Conservation (phyloP, 768 basidiomycete species). For the Boletus sp. region DNA sequence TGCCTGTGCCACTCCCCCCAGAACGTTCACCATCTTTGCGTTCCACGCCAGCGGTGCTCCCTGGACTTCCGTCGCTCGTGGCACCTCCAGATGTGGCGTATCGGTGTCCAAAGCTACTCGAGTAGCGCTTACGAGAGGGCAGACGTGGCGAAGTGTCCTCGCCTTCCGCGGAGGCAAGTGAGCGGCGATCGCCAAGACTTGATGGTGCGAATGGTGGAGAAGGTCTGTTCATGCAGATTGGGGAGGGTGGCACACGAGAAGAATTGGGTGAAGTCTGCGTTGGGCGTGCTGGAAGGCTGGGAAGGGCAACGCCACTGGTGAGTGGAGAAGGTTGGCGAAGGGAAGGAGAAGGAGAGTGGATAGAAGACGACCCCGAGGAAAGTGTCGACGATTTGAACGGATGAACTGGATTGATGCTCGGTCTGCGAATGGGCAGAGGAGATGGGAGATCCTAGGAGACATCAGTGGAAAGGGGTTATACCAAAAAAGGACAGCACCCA, state of each 20-base stretch:
- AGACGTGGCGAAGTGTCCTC: conserved; percentile 30
- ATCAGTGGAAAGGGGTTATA: conserved; percentile 3
- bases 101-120: conserved; percentile 74
- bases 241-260: conserved; percentile 41
- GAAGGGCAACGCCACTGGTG: conserved; percentile 27
- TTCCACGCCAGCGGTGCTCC: conserved; percentile 12
- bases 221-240: conserved; percentile 34
- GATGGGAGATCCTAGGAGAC: conserved; percentile 36
- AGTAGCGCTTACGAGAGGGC: conserved; percentile 58
- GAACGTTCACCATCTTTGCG: conserved; percentile 23
- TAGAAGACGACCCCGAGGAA: conserved; percentile 46
- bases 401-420: conserved; percentile 40
- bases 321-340: conserved; percentile 47
- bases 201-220: conserved; percentile 41
- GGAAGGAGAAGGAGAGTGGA: conserved; percentile 48
- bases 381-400: conserved; percentile 52
- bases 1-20: conserved; percentile 19
- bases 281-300: conserved; percentile 36
- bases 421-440: conserved; percentile 44
- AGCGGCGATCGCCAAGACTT: conserved; percentile 42
- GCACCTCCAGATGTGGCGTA: conserved; percentile 46
- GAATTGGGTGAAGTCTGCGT: conserved; percentile 39
- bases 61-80: conserved; percentile 36
- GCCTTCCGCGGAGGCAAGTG: conserved; percentile 34
- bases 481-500: conserved; percentile 3